These are phyloP conservation scores for Globisporangium yorkense DNA, from an alignment of 352 stramenopile species.

Conservation along the genomic window DNA sequence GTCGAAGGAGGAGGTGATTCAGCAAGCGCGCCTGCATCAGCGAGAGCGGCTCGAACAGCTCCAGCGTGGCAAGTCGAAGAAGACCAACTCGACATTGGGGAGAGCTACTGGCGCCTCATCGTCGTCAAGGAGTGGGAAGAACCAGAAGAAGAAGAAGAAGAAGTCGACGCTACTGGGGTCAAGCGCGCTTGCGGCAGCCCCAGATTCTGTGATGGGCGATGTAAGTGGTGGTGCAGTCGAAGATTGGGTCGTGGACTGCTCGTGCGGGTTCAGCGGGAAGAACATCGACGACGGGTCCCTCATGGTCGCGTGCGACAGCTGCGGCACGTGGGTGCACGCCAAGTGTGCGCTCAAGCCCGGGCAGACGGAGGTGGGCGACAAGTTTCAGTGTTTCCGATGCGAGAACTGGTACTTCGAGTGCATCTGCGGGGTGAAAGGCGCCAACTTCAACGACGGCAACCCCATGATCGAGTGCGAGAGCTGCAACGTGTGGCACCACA, in stretches of 20 bases:
- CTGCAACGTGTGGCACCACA: slow-evolving; percentile 67
- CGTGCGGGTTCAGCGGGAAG: slow-evolving; percentile 44
- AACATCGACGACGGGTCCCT: slow-evolving; percentile 43
- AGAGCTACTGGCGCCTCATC: slow-evolving; percentile 4
- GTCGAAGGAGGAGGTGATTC: slow-evolving; percentile 32
- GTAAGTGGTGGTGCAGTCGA: slow-evolving; percentile 12
- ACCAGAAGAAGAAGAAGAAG: slow-evolving; percentile 25
- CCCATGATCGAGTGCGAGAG: slow-evolving; percentile 48
- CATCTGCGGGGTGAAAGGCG: slow-evolving; percentile 37
- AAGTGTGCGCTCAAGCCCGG: slow-evolving; percentile 10
- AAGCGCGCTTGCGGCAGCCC: too few species aligned
- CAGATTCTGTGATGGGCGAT: background rate
- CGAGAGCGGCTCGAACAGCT: slow-evolving; percentile 31
- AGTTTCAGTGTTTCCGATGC: slow-evolving; percentile 16
- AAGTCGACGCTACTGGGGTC: background rate
- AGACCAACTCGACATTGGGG: slow-evolving; percentile 10
- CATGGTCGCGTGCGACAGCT: slow-evolving; percentile 66
- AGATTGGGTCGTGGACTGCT: slow-evolving; percentile 61
- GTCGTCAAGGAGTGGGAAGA: slow-evolving; percentile 22
- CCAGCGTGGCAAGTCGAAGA: slow-evolving; percentile 28
- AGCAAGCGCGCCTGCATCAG: slow-evolving; percentile 25
- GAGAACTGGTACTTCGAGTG: slow-evolving; percentile 62
- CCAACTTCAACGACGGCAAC: slow-evolving; percentile 62
- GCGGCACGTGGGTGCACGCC: slow-evolving; percentile 26
- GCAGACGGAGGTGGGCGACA: slow-evolving; percentile 3